Conservation (phyloP, 1,139 yeast genomes). For the Blastobotrys illinoisensis region DNA sequence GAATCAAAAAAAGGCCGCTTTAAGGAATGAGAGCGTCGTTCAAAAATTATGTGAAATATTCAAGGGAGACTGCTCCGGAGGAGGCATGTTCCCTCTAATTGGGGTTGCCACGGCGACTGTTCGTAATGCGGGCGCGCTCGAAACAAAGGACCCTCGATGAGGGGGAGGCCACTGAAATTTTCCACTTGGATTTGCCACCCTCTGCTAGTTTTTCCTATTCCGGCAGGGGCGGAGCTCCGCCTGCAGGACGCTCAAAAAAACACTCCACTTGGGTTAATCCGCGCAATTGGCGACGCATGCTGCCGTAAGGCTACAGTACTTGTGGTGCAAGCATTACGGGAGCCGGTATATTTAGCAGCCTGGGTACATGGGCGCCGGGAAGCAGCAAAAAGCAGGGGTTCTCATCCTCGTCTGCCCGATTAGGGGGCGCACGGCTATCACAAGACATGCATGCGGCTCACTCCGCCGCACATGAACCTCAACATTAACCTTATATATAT, state of each 20-base stretch:
- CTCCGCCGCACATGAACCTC: background rate
- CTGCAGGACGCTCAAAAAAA: background rate
- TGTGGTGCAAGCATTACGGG: too few relatives aligned
- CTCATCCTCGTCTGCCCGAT: background rate
- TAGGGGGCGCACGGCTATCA: background rate
- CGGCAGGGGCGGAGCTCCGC: background rate
- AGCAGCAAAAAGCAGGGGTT: background rate
- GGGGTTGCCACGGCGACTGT: background rate
- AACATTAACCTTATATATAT: too few relatives aligned
- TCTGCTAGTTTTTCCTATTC: background rate
- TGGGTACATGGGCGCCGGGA: too few relatives aligned
- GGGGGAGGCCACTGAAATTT: background rate
- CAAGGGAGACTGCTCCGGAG: background rate
- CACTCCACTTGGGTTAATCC: background rate
- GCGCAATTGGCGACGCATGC: background rate
- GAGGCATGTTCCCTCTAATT: background rate
- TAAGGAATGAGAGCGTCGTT: background rate
- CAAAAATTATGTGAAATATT: background rate
- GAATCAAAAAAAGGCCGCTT: constrained; percentile 9
- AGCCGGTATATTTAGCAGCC: too few relatives aligned
- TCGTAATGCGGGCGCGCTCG: background rate
- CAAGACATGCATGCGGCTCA: background rate
- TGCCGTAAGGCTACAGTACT: too few relatives aligned
- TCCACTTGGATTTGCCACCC: background rate
- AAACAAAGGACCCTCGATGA: background rate